Percentiles rank a stretch among this genome's conserved stretches.
phyloP scores from a whole-genome alignment of 2,329 filamentous ascomycete species.

The Cytospora chrysosperma region DNA sequence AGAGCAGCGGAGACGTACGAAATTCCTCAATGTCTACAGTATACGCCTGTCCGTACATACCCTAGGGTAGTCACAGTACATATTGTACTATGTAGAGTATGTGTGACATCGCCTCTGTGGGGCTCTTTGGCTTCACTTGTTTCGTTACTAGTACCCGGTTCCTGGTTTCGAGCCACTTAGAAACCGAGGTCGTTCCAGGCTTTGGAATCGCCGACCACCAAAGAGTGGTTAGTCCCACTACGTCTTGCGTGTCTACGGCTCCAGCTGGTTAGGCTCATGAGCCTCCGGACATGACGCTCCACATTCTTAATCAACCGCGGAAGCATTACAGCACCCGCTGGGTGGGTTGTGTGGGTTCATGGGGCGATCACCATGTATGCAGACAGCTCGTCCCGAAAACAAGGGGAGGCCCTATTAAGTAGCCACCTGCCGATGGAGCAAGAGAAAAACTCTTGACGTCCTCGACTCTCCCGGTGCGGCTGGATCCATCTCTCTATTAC shows the following conservation, averaged over 20 bases:
- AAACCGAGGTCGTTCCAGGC: not conserved
- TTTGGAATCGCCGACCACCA: not conserved
- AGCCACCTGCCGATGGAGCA: not conserved
- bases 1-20: too few relatives aligned
- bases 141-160: not conserved
- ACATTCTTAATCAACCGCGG: conserved; percentile 11
- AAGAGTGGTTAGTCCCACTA: conserved; percentile 5
- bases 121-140: not conserved
- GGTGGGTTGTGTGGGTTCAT: conserved; percentile 3
- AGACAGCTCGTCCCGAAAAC: conserved; percentile 6
- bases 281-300: conserved; percentile 1
- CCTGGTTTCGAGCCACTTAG: not conserved
- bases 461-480: not conserved
- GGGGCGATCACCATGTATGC: not conserved
- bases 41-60: too few relatives aligned
- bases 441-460: conserved; percentile 7
- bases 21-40: too few relatives aligned
- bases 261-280: not conserved
- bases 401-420: conserved; percentile 6
- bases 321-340: not conserved
- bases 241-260: not conserved
- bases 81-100: not conserved
- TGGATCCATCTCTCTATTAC: not conserved
- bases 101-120: not conserved
- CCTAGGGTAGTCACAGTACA: not conserved